These are phyloP conservation scores for Hyaloscypha variabilis DNA, from an alignment of 495 filamentous ascomycete genomes.

Conservation along the genomic window DNA sequence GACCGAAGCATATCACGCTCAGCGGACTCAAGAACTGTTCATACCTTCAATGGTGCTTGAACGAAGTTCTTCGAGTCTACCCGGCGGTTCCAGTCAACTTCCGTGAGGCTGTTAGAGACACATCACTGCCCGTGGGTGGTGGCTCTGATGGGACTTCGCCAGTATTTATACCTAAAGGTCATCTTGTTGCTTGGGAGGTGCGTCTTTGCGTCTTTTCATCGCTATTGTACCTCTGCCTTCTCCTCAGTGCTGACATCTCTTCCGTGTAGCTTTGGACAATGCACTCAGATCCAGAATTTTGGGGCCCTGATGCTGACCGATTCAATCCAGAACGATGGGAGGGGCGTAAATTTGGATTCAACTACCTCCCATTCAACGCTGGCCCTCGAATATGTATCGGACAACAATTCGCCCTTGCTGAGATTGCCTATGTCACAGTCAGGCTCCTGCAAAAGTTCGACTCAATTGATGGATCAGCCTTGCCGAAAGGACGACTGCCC, in stretches of 20 bases:
- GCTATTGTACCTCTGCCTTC: constrained; percentile 31
- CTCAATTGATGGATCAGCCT: constrained; percentile 34
- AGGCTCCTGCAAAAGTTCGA: constrained; percentile 67
- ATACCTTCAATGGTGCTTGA: constrained; percentile 25
- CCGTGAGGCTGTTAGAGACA: constrained; percentile 42
- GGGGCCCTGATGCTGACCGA: constrained; percentile 38
- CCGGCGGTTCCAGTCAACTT: constrained; percentile 58
- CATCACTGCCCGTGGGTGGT: constrained; percentile 54
- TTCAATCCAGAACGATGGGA: constrained; percentile 43
- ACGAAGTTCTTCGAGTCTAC: constrained; percentile 28
- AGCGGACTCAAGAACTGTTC: constrained; percentile 34
- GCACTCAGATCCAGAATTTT: constrained; percentile 39
- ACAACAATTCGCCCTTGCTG: constrained; percentile 59
- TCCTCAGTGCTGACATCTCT: constrained; percentile 33
- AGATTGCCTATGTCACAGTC: constrained; percentile 59
- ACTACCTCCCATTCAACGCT: constrained; percentile 43
- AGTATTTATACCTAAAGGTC: constrained; percentile 46
- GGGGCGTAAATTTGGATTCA: constrained; percentile 32
- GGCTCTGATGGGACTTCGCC: constrained; percentile 50
- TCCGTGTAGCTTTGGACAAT: constrained; percentile 41
- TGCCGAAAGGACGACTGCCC: constrained; percentile 34
- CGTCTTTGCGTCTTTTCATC: constrained; percentile 32
- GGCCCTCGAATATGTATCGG: constrained; percentile 61
- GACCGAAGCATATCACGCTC: constrained; percentile 32
- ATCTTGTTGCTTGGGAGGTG: constrained; percentile 36